These are phyloP conservation scores for Crucihimalaya himalaica DNA, from an alignment of 345 rosid species.

Conservation along the genomic window DNA sequence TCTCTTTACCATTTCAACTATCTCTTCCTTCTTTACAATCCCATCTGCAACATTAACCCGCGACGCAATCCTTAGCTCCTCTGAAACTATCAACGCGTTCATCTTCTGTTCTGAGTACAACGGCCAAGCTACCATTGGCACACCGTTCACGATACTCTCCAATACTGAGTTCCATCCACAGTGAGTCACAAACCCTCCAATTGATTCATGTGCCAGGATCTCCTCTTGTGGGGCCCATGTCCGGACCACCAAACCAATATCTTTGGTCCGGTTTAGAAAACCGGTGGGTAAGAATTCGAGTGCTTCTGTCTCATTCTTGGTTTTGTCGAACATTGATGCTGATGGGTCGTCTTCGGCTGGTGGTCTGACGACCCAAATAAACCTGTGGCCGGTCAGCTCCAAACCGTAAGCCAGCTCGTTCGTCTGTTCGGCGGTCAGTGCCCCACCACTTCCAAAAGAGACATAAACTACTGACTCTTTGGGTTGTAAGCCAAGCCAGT, in stretches of 20 bases:
- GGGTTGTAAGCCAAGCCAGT: slow-evolving; percentile 50
- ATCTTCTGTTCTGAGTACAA: slow-evolving; percentile 57
- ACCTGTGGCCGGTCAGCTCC: slow-evolving; percentile 40
- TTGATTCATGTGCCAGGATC: slow-evolving; percentile 47
- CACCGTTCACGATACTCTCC: slow-evolving; percentile 52
- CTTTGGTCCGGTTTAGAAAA: slow-evolving; percentile 40
- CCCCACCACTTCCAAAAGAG: slow-evolving; percentile 54
- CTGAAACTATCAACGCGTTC: slow-evolving; percentile 51
- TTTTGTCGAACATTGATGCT: slow-evolving; percentile 34
- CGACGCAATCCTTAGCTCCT: slow-evolving; percentile 47
- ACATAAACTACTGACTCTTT: slow-evolving; percentile 46
- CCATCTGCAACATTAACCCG: slow-evolving; percentile 25
- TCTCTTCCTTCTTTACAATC: slow-evolving; percentile 46
- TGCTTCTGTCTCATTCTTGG: neutral
- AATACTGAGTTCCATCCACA: slow-evolving; percentile 62
- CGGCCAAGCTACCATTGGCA: slow-evolving; percentile 70
- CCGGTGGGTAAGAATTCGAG: slow-evolving; percentile 47
- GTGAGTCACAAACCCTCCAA: slow-evolving; percentile 54
- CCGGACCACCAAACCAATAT: slow-evolving; percentile 41
- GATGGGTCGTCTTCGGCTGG: slow-evolving; percentile 45
- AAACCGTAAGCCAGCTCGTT: slow-evolving; percentile 51
- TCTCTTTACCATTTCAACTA: slow-evolving; percentile 44
- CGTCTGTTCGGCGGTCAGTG: slow-evolving; percentile 43
- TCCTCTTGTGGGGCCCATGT: slow-evolving; percentile 56
- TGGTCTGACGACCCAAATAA: slow-evolving; percentile 49